Conservation (phyloP, 331 rosid genomes). For the Telfairia occidentalis region DNA sequence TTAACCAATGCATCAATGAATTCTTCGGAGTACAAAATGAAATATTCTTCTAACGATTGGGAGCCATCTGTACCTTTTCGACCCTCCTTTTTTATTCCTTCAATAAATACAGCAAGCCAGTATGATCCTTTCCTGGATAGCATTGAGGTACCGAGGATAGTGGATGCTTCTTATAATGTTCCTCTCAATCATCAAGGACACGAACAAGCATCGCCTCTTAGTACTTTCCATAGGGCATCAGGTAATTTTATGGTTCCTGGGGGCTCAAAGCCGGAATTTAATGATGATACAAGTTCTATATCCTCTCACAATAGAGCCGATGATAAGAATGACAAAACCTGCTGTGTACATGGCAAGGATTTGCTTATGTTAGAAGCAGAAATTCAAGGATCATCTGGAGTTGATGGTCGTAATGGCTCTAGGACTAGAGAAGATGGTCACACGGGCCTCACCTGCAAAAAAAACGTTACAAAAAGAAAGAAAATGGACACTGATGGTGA, state of each 20-base stretch:
- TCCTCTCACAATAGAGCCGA: slow-evolving; percentile 60
- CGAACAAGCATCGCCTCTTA: slow-evolving; percentile 35
- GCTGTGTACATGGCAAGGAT: slow-evolving; percentile 32
- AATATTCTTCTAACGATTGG: slow-evolving; percentile 53
- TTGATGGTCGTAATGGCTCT: slow-evolving; percentile 34
- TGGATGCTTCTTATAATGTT: slow-evolving; percentile 43
- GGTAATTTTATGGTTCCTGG: slow-evolving; percentile 38
- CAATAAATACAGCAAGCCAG: slow-evolving; percentile 40
- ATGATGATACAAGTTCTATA: slow-evolving; percentile 61
- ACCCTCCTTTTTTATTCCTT: slow-evolving; percentile 67
- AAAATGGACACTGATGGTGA: slow-evolving; percentile 21
- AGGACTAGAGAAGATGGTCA: slow-evolving; percentile 27
- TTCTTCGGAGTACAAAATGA: slow-evolving; percentile 31
- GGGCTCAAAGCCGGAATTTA: slow-evolving; percentile 33
- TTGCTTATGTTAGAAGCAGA: slow-evolving; percentile 38
- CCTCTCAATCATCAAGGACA: slow-evolving; percentile 34
- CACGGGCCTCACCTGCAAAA: slow-evolving; percentile 15
- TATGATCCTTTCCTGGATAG: slow-evolving; percentile 66
- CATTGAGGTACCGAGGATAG: slow-evolving; percentile 59
- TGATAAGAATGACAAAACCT: slow-evolving; percentile 33
- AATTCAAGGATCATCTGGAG: slow-evolving; percentile 36
- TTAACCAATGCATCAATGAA: slow-evolving; percentile 25
- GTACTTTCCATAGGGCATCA: slow-evolving; percentile 24
- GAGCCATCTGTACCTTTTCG: slow-evolving; percentile 86
- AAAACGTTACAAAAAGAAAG: slow-evolving; percentile 22